Evolutionary conservation across 1,139 yeast species (phyloP).

Genomic region (Kodamaea fungicola): DNA sequence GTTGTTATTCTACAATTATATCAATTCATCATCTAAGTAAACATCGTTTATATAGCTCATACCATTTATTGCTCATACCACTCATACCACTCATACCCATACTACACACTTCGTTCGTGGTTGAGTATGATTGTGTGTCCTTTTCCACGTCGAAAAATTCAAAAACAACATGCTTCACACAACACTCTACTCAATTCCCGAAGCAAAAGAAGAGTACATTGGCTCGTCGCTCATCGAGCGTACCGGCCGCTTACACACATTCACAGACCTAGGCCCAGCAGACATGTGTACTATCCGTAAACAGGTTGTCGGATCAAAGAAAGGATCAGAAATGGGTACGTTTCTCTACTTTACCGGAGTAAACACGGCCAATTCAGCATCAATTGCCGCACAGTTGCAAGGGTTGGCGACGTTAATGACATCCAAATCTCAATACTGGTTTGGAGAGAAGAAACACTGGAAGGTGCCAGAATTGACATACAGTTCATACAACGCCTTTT

Average conservation of each 20-base stretch:
- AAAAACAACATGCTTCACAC: slow-evolving; percentile 34
- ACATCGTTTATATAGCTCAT: too few relatives aligned
- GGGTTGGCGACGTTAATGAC: slow-evolving; percentile 72
- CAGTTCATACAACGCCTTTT: slow-evolving; percentile 49
- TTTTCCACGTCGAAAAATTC: slow-evolving; percentile 1
- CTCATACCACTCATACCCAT: not conserved
- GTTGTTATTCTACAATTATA: too few relatives aligned
- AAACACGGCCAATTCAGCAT: slow-evolving; percentile 55
- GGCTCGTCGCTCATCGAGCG: slow-evolving; percentile 52
- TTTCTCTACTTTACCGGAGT: slow-evolving; percentile 57
- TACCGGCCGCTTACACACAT: slow-evolving; percentile 46
- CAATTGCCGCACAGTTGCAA: slow-evolving; percentile 69
- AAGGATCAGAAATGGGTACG: slow-evolving; percentile 44
- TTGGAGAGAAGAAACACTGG: slow-evolving; percentile 68
- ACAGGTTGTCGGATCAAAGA: slow-evolving; percentile 39
- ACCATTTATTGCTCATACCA: too few relatives aligned
- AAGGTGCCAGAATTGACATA: slow-evolving; percentile 65
- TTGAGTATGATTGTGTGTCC: too few relatives aligned
- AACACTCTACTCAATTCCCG: slow-evolving; percentile 45
- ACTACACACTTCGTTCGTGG: not conserved
- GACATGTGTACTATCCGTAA: slow-evolving; percentile 76
- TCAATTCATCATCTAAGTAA: too few relatives aligned
- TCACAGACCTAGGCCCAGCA: slow-evolving; percentile 75
- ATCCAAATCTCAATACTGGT: slow-evolving; percentile 54
- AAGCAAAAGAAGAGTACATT: slow-evolving; percentile 49